These are phyloP conservation scores for Penicillium hordei DNA, from an alignment of 2,329 filamentous ascomycete genomes.

Conservation along the genomic window DNA sequence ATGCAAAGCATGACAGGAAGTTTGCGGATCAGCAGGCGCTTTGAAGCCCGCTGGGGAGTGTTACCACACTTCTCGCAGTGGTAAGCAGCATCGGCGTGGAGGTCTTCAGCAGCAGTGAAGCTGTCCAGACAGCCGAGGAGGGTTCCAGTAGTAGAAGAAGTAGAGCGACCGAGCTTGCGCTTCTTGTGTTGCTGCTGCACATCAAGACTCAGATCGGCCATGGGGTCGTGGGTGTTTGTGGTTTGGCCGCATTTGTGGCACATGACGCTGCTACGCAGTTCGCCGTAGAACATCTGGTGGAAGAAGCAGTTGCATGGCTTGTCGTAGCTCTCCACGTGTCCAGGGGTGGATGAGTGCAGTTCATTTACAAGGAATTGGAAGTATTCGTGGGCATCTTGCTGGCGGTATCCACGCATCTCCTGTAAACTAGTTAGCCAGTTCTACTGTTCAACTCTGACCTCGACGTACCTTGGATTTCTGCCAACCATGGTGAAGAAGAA, in stretches of 20 bases:
- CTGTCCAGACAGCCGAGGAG: conserved; percentile 78
- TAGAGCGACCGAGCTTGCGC: conserved; percentile 43
- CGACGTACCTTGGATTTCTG: conserved; percentile 45
- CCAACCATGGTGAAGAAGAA: conserved; percentile 67
- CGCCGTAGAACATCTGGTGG: conserved; percentile 91
- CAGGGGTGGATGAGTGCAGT: conserved; percentile 75
- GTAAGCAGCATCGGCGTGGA: conserved; percentile 69
- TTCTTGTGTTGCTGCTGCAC: conserved; percentile 70
- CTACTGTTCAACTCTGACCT: not conserved
- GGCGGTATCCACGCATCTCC: conserved; percentile 82
- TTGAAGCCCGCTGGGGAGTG: conserved; percentile 71
- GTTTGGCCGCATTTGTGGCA: conserved; percentile 83
- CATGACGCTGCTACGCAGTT: conserved; percentile 84
- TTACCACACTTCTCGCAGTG: conserved; percentile 77
- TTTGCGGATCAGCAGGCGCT: conserved; percentile 79
- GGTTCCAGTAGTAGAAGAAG: conserved; percentile 50
- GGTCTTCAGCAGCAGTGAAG: conserved; percentile 80
- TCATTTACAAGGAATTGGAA: conserved; percentile 94
- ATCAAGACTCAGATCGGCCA: conserved; percentile 85
- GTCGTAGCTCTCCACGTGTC: conserved; percentile 60
- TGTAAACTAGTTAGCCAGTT: conserved; percentile 33
- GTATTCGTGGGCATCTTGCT: conserved; percentile 96
- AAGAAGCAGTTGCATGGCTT: conserved; percentile 79
- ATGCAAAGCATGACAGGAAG: conserved; percentile 87
- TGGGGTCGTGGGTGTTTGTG: conserved; percentile 80